Percentiles rank a stretch among this genome's conserved stretches.
phyloP scores from a whole-genome alignment of 1,284 basidiomycete species.

The Chiua sp. region DNA sequence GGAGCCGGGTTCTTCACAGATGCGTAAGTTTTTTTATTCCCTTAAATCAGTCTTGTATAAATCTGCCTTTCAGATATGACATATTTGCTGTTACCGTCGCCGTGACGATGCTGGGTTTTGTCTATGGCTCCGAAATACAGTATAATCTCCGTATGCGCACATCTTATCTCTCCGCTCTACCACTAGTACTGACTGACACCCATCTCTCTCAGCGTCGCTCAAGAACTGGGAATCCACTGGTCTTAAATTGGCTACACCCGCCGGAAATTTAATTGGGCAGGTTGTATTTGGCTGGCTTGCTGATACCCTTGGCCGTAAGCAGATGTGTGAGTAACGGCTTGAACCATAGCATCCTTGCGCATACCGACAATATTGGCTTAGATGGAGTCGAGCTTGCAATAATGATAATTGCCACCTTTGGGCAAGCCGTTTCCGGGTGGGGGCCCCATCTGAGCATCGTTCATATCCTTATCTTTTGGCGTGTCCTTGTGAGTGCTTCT shows the following conservation, averaged over 20 bases:
- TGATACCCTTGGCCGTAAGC: constrained; percentile 57
- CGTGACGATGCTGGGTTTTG: constrained; percentile 73
- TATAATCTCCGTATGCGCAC: not conserved
- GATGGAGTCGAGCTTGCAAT: constrained; percentile 62
- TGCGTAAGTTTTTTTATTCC: constrained; percentile 52
- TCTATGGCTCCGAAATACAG: constrained; percentile 53
- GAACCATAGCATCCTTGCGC: not conserved
- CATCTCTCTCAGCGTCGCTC: too few relatives aligned
- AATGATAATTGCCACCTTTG: constrained; percentile 53
- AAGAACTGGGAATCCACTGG: constrained; percentile 68
- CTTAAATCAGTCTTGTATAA: not conserved
- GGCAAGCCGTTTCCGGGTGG: constrained; percentile 50
- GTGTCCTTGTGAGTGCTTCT: constrained; percentile 50
- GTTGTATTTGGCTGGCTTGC: constrained; percentile 59
- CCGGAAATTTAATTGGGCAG: constrained; percentile 66
- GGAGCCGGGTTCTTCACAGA: constrained; percentile 85
- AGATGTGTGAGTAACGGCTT: constrained; percentile 17
- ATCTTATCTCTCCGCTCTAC: too few relatives aligned
- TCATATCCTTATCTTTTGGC: constrained; percentile 59
- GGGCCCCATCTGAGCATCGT: constrained; percentile 59
- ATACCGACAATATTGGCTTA: constrained; percentile 25
- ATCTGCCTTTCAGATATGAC: constrained; percentile 54
- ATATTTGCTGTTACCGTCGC: constrained; percentile 79
- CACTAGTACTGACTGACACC: too few relatives aligned
- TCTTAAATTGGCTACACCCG: constrained; percentile 73